Base-by-base conservation (phyloP, 768 basidiomycete species). In the Strobilomyces echinocephalus region DNA sequence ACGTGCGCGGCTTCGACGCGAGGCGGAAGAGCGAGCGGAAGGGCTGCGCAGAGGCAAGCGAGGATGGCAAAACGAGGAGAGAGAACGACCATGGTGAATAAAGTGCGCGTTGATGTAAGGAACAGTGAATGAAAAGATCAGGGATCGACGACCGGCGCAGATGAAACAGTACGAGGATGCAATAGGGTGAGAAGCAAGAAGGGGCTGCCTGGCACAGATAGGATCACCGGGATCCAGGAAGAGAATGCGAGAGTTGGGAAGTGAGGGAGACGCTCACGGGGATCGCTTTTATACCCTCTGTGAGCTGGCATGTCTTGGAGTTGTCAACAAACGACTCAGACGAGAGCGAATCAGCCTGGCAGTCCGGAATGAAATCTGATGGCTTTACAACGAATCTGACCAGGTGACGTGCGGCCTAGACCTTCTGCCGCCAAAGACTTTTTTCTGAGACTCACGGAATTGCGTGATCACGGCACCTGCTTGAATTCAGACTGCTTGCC, bases 221-320 rank as follows among this genome's bases (percentile, higher is more conserved):
- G 59, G 79, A 82, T 76, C 82, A 73, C 82, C 80, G 63, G 82
- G 82, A 82, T 74, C 81, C 63, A 65, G 57, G 58, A 56, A 73
- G 56, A 54, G 58, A 70, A 66, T 68, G 68, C 62, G 65, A 63
- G 69, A 66, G 69, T 69, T 67, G 66, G 59, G 67, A 72, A 70
- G 66, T 61, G 60, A 55, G 57, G 60, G 28, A 39, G 24, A 21
- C 39, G 50, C 56, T 52, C 50, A 52, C 50, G 20, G 46, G 11
- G 47, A 40, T 33, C 6, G 41, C 36, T 59, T 47, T 67, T 67
- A 66, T 68, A 67, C 58, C 34, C 35, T 39, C 4, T 3, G 18
- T 35, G 15, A 30, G 9, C 38, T 7, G n/a, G 50, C 6, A 18
- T 60, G 64, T 66, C 58, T 62, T 33, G 12, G 49, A 5, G 31